Conservation (phyloP, 2,329 filamentous ascomycete genomes). For the Colletotrichum coccodes region DNA sequence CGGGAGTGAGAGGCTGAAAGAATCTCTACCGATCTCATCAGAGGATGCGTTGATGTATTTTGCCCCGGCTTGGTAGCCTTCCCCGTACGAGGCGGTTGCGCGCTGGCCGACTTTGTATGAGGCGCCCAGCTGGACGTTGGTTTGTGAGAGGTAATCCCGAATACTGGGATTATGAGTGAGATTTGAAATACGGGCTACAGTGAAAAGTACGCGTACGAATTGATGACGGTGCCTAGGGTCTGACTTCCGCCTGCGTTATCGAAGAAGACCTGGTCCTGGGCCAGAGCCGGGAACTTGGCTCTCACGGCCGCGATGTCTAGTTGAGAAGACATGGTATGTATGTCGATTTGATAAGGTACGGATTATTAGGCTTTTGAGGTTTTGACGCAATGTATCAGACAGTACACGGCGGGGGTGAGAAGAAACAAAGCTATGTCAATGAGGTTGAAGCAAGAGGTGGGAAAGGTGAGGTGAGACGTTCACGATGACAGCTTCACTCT, state of each 20-base stretch:
- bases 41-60: conserved; percentile 74
- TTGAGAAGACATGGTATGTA: conserved; percentile 7
- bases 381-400: too few relatives aligned
- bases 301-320: conserved; percentile 63
- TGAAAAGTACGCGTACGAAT: conserved; percentile 60
- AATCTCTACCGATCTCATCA: conserved; percentile 69
- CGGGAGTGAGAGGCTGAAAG: background rate
- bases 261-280: conserved; percentile 75
- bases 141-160: conserved; percentile 70
- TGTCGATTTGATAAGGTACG: background rate
- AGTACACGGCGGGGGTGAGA: background rate
- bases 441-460: background rate
- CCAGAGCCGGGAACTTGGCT: conserved; percentile 74
- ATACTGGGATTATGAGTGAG: conserved; percentile 56
- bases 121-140: conserved; percentile 81
- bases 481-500: background rate
- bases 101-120: conserved; percentile 70
- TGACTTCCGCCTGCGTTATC: conserved; percentile 86
- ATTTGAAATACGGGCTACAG: background rate
- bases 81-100: conserved; percentile 68
- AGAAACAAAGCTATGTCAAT: background rate
- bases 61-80: conserved; percentile 73
- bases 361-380: too few relatives aligned
- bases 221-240: conserved; percentile 72
- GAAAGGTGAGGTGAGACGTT: background rate